Base-by-base conservation (phyloP, 768 basidiomycete genomes). In the Psilocybe tampanensis region DNA sequence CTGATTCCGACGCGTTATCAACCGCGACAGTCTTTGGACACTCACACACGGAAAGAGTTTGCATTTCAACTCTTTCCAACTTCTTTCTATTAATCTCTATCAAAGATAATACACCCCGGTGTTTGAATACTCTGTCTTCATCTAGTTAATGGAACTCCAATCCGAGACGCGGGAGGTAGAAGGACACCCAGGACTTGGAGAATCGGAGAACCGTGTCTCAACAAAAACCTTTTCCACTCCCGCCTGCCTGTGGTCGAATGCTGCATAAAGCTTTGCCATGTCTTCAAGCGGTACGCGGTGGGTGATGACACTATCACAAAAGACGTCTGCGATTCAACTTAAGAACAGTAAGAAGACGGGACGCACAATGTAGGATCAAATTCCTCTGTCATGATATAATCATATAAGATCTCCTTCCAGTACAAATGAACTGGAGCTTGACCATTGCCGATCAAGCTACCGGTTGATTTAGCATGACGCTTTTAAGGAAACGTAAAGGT, bases 211-310 rank as follows among this genome's bases (percentile, higher is more conserved):
- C 64, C 81, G 75, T 15, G 90, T 92, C 73, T 89, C 77, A 5
- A 93, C 86, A 62, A 91, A 92, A 1, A 89, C 88, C 70, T 90
- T 90, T 67, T 83, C 76, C 7, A 90, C 81, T 3, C 88, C 86
- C 8, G 58, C 64, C 34, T 66, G 33, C 18, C 84, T 79, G 56
- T 80, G 76, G 67, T 90, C 86, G 61, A 91, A 89, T 3, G 82
- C 81, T 8, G 67, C 70, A 67, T 92, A 92, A 1, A 90, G 72
- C 56, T 81, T 78, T 7, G 80, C 76, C 76, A 84, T 79, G 58
- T 91, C 88, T 24, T 90, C 87, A n/a, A 91, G 58, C 0, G 79
- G 73, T 2, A 87, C 81, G 33, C 85, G 80, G 65, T 86, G 84
- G 0, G 81, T 80, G 24, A 86, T 69, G 60, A 86, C 78, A 59